Evolutionary conservation across 1,284 basidiomycete genomes (phyloP).

Genomic region (Rhodotorula mucilaginosa): DNA sequence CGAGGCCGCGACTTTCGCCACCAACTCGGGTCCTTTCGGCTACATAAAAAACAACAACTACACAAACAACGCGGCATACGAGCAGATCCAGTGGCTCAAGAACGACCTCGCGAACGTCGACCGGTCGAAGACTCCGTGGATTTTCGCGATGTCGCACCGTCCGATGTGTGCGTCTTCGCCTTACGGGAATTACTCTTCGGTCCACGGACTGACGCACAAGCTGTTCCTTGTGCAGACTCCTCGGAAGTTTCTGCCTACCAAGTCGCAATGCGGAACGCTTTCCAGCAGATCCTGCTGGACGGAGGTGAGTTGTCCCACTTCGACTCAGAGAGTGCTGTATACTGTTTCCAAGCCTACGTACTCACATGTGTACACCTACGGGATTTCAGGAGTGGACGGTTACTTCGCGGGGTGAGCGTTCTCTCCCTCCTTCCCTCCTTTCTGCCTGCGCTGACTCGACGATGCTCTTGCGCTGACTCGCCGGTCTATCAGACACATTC

Average conservation of each 20-base stretch:
- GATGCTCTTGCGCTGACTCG: no score
- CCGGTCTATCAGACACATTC: background rate
- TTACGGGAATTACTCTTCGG: background rate
- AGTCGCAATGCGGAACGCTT: background rate
- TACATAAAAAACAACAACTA: constrained; percentile 30
- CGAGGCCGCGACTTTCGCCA: constrained; percentile 4
- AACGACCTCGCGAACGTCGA: constrained; percentile 28
- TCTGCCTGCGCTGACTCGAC: background rate
- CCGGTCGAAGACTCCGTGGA: constrained; percentile 29
- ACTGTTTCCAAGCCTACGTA: no score
- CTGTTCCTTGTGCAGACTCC: background rate
- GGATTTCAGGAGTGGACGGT: background rate
- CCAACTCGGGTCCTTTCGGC: constrained; percentile 37
- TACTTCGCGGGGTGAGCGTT: background rate
- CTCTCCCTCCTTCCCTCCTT: background rate
- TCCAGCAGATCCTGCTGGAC: background rate
- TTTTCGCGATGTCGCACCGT: constrained; percentile 28
- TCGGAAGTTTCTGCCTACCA: constrained; percentile 2
- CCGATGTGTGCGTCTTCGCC: constrained; percentile 5
- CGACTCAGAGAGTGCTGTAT: no score
- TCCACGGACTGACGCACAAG: background rate
- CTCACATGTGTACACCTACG: no score
- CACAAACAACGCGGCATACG: constrained; percentile 13
- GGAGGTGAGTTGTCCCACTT: background rate
- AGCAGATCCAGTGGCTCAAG: constrained; percentile 35